Conservation (phyloP, 108 stramenopile species). For the Pseudonitzschia multiseries region DNA sequence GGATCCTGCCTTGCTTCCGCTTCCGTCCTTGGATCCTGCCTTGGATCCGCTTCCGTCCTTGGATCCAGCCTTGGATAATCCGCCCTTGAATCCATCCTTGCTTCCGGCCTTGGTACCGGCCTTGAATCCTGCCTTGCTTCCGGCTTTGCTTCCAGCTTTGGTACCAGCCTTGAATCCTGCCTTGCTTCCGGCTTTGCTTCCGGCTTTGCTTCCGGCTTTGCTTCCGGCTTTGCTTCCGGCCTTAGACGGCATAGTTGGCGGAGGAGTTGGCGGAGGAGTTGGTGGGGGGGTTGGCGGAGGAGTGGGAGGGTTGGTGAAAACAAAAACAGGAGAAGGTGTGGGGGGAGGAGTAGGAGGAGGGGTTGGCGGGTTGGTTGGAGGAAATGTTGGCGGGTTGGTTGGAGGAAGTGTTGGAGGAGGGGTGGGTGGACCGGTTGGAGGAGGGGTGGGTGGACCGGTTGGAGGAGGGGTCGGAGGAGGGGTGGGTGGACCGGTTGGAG, state of each 20-base stretch:
- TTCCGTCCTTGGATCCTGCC: neutral
- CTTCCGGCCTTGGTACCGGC: neutral
- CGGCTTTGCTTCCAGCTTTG: neutral
- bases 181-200: slow-evolving; percentile 2
- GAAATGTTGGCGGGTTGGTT: neutral
- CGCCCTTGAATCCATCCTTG: neutral
- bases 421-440: neutral
- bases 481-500: neutral
- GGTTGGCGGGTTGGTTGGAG: neutral
- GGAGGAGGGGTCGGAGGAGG: too few species aligned
- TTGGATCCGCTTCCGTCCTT: neutral
- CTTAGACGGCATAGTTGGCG: neutral
- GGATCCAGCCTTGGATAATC: neutral
- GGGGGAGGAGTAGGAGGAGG: neutral
- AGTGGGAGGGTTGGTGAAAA: neutral
- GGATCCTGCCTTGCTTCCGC: neutral
- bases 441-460: neutral
- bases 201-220: neutral
- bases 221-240: neutral
- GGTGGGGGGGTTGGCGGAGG: neutral
- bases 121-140: neutral
- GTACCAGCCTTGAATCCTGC: neutral
- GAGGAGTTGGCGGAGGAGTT: neutral
- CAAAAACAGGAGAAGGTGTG: neutral
- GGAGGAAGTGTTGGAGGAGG: neutral